Percentiles rank a stretch among this genome's conserved stretches.
phyloP scores from a whole-genome alignment of 257 asterid genomes.

The Solanum verrucosum region DNA sequence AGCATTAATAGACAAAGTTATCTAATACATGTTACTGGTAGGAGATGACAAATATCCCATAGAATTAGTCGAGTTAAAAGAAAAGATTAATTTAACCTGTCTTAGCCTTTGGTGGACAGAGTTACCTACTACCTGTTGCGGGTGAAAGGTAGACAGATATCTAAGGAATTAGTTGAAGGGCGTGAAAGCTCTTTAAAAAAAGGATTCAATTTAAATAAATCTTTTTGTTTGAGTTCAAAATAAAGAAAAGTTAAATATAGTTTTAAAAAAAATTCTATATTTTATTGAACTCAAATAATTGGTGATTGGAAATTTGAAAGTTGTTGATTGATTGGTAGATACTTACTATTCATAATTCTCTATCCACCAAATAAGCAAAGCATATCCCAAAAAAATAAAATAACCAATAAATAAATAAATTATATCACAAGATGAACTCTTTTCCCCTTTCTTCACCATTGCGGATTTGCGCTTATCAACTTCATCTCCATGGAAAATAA shows the following conservation, averaged over 20 bases:
- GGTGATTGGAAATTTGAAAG: not conserved
- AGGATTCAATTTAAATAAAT: too few relatives aligned
- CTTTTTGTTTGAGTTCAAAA: not conserved
- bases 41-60: not conserved
- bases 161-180: too few relatives aligned
- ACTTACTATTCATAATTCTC: not conserved
- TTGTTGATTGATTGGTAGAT: not conserved
- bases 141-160: accelerated
- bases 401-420: not conserved
- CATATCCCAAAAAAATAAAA: not conserved
- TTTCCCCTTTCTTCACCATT: not conserved
- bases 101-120: not conserved
- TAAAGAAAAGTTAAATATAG: not conserved
- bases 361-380: not conserved
- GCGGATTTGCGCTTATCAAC: not conserved
- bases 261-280: too few relatives aligned
- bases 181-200: not conserved
- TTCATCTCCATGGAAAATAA: not conserved
- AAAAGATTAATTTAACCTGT: not conserved
- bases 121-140: not conserved
- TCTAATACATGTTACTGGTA: too few relatives aligned
- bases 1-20: accelerated
- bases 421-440: not conserved
- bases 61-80: not conserved
- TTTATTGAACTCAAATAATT: not conserved